A percentile compares a stretch with the other conserved stretches of the same genome.
These are phyloP conservation scores for Petasospora rhodanensis DNA, from an alignment of 1,139 yeast genomes.

Conservation along the genomic window DNA sequence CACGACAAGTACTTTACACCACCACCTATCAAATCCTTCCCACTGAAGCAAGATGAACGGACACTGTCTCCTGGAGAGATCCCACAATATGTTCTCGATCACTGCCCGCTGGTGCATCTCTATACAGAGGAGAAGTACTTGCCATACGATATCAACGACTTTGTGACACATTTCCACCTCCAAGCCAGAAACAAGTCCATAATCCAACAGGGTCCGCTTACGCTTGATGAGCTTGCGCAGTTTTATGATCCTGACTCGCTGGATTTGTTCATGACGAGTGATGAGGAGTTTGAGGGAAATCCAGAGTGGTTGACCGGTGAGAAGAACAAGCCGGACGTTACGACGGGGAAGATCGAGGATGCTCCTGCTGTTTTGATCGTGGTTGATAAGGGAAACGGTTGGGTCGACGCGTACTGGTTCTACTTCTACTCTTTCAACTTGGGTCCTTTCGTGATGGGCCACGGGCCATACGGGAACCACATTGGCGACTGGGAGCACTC, in stretches of 20 bases:
- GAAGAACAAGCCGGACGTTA: slow-evolving; percentile 60
- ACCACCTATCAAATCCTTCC: slow-evolving; percentile 26
- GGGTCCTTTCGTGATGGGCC: slow-evolving; percentile 97
- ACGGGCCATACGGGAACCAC: slow-evolving; percentile 95
- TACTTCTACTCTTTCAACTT: slow-evolving; percentile 90
- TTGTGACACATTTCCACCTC: slow-evolving; percentile 56
- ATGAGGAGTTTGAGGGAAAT: slow-evolving; percentile 65
- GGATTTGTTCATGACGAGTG: slow-evolving; percentile 50
- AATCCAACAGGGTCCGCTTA: slow-evolving; percentile 15
- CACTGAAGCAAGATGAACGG: slow-evolving; percentile 22
- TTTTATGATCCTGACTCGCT: too few species aligned
- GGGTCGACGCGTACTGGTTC: slow-evolving; percentile 91
- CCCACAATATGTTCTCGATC: slow-evolving; percentile 70
- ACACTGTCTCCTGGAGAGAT: slow-evolving; percentile 49
- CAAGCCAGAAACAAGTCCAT: slow-evolving; percentile 44
- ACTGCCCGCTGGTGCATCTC: slow-evolving; percentile 77
- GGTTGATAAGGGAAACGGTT: slow-evolving; percentile 89
- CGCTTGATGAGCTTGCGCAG: too few species aligned
- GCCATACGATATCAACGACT: slow-evolving; percentile 77
- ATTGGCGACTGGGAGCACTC: slow-evolving; percentile 99
- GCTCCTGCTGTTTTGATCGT: slow-evolving; percentile 83
- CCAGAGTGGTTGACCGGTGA: slow-evolving; percentile 87
- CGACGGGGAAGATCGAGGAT: slow-evolving; percentile 62
- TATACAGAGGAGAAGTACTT: slow-evolving; percentile 85
- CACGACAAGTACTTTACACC: slow-evolving; percentile 7